A percentile compares a stretch with the other conserved stretches of the same genome.
These are phyloP conservation scores for Umbelopsis sp. DNA, from an alignment of 371 early-diverging fungal species.

Conservation along the genomic window DNA sequence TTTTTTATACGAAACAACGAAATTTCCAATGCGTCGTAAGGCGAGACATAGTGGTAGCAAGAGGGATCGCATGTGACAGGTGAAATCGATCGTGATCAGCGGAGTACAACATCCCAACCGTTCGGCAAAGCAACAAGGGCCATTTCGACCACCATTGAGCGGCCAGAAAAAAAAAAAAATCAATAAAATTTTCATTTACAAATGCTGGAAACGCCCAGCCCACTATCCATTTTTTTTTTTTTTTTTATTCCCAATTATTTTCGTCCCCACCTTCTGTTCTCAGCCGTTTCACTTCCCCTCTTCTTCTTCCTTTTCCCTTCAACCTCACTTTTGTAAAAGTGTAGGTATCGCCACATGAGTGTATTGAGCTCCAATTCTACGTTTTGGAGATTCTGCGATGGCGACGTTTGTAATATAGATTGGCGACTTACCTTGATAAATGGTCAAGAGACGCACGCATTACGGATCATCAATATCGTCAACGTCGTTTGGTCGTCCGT, in stretches of 20 bases:
- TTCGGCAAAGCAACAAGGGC: too few species aligned
- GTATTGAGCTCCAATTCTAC: conserved; percentile 17
- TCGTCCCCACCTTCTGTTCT: not conserved
- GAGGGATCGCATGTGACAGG: too few species aligned
- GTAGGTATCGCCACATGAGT: not conserved
- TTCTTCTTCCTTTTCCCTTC: not conserved
- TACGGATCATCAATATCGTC: conserved; percentile 27
- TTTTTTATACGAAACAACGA: too few species aligned
- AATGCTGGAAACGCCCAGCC: too few species aligned
- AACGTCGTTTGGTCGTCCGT: conserved; percentile 31
- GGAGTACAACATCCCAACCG: too few species aligned
- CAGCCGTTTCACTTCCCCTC: not conserved
- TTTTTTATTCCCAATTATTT: not conserved
- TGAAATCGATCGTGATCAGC: too few species aligned
- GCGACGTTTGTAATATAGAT: conserved; percentile 34
- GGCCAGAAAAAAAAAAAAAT: too few species aligned
- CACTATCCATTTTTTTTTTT: not conserved
- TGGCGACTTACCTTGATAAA: conserved; percentile 33
- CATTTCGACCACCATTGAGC: too few species aligned
- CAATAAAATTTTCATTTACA: too few species aligned
- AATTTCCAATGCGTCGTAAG: too few species aligned
- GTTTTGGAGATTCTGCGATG: conserved; percentile 28
- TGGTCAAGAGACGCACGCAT: conserved; percentile 27
- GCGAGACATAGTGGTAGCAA: too few species aligned
- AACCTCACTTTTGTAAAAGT: not conserved